Evolutionary conservation across 2,329 filamentous ascomycete species (phyloP).

Genomic region (Ophiobolus disseminans): DNA sequence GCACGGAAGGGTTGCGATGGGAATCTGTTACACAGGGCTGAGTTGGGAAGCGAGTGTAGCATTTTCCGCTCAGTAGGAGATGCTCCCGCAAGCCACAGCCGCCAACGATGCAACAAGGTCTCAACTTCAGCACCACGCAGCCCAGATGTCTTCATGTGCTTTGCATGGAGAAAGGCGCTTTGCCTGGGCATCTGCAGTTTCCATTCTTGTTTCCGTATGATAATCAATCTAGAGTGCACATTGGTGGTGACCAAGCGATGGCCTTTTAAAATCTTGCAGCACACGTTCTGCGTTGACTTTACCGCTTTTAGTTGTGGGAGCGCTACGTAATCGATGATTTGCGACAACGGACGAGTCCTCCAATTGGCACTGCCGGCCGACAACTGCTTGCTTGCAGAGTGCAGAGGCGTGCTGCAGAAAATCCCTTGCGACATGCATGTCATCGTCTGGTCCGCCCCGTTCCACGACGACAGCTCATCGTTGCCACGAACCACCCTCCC

Average conservation of each 20-base stretch:
- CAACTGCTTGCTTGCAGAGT: slow-evolving; percentile 5
- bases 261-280: neutral
- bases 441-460: slow-evolving; percentile 14
- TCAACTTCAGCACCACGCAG: neutral
- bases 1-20: neutral
- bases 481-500: slow-evolving; percentile 27
- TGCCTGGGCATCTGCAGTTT: neutral
- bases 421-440: slow-evolving; percentile 17
- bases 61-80: slow-evolving; percentile 11
- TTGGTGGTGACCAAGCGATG: too few relatives aligned
- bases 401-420: slow-evolving; percentile 12
- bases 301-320: slow-evolving; percentile 8
- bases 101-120: slow-evolving; percentile 4
- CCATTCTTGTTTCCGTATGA: too few relatives aligned
- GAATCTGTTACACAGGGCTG: slow-evolving; percentile 3
- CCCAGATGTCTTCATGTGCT: slow-evolving; percentile 4
- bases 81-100: slow-evolving; percentile 22
- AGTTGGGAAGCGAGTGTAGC: neutral
- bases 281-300: neutral
- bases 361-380: slow-evolving; percentile 18
- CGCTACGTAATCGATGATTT: slow-evolving; percentile 33
- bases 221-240: too few relatives aligned
- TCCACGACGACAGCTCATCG: slow-evolving; percentile 28
- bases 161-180: too few relatives aligned
- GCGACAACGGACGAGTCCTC: slow-evolving; percentile 24